Evolutionary conservation across 768 basidiomycete genomes (phyloP), one percentile per base, ranked within the genome.

Genomic region (Trametes cubensis): DNA sequence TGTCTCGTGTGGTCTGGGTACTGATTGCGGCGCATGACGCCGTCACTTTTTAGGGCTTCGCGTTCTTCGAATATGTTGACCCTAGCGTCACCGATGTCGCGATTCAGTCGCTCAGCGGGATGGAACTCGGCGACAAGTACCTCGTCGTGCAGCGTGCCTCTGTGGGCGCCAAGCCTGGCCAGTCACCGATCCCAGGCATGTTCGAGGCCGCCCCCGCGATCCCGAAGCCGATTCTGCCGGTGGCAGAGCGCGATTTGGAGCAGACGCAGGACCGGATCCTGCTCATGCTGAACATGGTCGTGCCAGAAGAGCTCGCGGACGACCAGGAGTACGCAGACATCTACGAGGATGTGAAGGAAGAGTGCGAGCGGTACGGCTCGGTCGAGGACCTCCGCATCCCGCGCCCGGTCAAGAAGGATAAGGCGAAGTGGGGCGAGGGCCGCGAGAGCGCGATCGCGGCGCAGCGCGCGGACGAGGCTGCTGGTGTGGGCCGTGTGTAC

Each of bases 281-380:
- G 69, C 89, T 98, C 73, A 91, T 99, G 89, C 78, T 99, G 70
- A 99, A 98, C 83, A 99, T 99, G 97, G 94, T 99, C 66, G 92
- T 91, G 0, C 74, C 92, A 1, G 97, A 99, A 47, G 97, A 99
- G 70, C 83, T 99, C 49, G 74, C 83, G 18, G 88, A 94, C 69
- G 96, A 98, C 72, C 79, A 88, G 62, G 97, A 99, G 70, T 99
- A 97, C 73, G 86, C 86, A 23, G 97, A 99, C 69, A 84, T 99
- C 60, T 87, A 92, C 63, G 95, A 97, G 71, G 97, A 99, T 72
- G 87, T 98, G 73, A 92, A 89, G 71, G 89, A 94, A 58, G 95
- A 98, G 76, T 94, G 90, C 67, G 80, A 81, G 8, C 88, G 83
- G 67, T 94, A 88, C 70, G 95, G 95, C 11, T 70, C 72, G 4